Base-by-base conservation (phyloP, 2,329 filamentous ascomycete species). In the Epichloe brachyelytri region DNA sequence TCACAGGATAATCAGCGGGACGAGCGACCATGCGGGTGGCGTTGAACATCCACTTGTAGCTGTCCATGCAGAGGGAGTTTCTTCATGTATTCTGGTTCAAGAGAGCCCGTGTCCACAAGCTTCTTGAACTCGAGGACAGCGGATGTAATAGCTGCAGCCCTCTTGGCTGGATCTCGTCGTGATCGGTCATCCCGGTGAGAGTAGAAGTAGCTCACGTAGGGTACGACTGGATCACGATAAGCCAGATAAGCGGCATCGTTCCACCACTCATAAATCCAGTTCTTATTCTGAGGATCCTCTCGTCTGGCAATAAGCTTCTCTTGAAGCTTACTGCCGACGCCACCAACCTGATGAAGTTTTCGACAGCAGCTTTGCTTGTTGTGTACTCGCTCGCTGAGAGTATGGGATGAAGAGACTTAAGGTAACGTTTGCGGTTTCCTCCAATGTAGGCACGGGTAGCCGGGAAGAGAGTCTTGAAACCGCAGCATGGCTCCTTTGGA, bases 31-130 rank as follows among this genome's bases (percentile, higher is more conserved):
- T 83, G 59, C 93, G 85, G 68, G 81, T 86, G 69, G 80, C 82
- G 71, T 98, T 97, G 79, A 98, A 98, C 93, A 98, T 98, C 80
- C 84, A 97, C 73, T 95, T 77, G 75, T 96, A 97, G 65, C 88
- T 93, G 75, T 89, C 89, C 93, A 98, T 98, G 69, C 90, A 93
- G 64, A 97, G 91, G 93, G 53, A 94, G 78, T 71, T 89, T 90
- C 76, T 94, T 94, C 89, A 98, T 95, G 73, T 96, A 97, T 71
- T 98, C 93, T 22, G 93, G 93, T 74, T 98, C 93, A 49, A 98
- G 76, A 7, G 81, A 83, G 58, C 84, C 83, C 43, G 69, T 67
- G 64, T 96, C 91, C 19, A 97, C 91, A 71, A 89, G 82, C 69
- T 84, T 86, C 79, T 96, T 95, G 77, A 98, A 98, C 65, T 94